Evolutionary conservation across 768 basidiomycete species (phyloP), one percentile per base, ranked within the genome.

Genomic region (Hysterangium stoloniferum): DNA sequence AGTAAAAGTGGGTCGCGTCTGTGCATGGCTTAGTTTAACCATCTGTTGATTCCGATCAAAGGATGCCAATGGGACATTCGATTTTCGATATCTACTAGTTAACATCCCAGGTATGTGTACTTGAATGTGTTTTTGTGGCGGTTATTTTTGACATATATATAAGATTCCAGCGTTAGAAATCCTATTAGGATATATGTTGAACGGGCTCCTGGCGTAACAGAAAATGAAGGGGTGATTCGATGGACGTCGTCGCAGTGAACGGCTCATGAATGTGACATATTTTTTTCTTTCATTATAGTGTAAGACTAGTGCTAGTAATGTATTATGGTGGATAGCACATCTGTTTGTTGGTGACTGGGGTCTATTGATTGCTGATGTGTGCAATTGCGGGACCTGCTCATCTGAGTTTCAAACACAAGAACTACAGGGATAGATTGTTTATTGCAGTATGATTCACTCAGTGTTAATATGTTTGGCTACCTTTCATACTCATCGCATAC

Each of bases 31-130:
- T n/a, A n/a, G 22, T n/a, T 43, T 7, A 38, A 3, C 2, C 41
- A 4, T 27, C 9, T 8, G 15, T n/a, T 40, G 27, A 33, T 45
- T 37, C 1, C 29, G 8, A 4, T 50, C 46, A 50, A 41, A 29
- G 86, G 84, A 87, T 55, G 76, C 77, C 43, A 76, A 83, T 45
- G 87, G 86, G 6, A 80, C 84, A 61, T 91, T 86, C 61, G 76
- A 82, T 52, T 84, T 84, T 64, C 75, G 82, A 44, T 88, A 88
- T 63, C 71, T 90, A 43, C 71, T 88, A 37, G 73, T 90, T 35
- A 86, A 90, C 64, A 75, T 90, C 51, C 87, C 87, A 29, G 80
- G 86, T 89, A 65, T 54, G 84, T 70, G 52, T 42, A 63, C 60
- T 15, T 61, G 62, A 20, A 62, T 56, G 6, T 64, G 58, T 59